These are phyloP conservation scores for Clarireedia paspali DNA, from an alignment of 2,329 filamentous ascomycete genomes.

Conservation along the genomic window DNA sequence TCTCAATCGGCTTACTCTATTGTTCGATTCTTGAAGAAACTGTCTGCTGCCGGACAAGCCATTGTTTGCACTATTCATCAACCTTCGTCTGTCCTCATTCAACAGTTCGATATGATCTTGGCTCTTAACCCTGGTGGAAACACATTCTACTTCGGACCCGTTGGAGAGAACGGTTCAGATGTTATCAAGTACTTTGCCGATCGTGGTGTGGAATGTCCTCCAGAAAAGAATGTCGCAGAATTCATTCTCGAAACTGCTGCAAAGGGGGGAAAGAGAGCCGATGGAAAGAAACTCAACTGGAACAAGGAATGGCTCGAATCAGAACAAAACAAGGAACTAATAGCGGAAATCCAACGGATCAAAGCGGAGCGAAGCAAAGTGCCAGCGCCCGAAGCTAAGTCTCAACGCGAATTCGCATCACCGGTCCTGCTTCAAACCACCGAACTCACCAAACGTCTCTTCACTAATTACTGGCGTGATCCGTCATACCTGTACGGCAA, in stretches of 20 bases:
- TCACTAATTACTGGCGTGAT: constrained; percentile 68
- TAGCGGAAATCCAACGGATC: constrained; percentile 54
- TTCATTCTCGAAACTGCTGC: constrained; percentile 60
- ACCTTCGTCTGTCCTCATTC: constrained; percentile 59
- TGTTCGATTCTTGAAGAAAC: constrained; percentile 60
- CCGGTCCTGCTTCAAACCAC: constrained; percentile 53
- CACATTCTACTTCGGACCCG: constrained; percentile 66
- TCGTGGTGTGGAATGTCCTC: constrained; percentile 58
- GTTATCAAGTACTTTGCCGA: constrained; percentile 62
- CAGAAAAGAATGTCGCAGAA: constrained; percentile 58
- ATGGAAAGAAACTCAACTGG: constrained; percentile 59
- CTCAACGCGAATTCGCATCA: constrained; percentile 56
- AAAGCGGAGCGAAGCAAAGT: constrained; percentile 30
- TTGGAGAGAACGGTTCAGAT: constrained; percentile 57
- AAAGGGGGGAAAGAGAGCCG: constrained; percentile 38
- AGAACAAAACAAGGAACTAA: constrained; percentile 48
- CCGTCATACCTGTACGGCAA: constrained; percentile 72
- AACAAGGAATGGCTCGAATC: constrained; percentile 67
- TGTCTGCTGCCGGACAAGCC: constrained; percentile 58
- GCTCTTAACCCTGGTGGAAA: constrained; percentile 59
- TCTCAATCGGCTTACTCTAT: constrained; percentile 63
- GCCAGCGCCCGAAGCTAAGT: constrained; percentile 30
- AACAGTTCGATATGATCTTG: constrained; percentile 68
- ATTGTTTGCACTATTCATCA: constrained; percentile 72
- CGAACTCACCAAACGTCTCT: constrained; percentile 62